A percentile compares a stretch with the other conserved stretches of the same genome.
phyloP scores from a whole-genome alignment of 495 filamentous ascomycete genomes.

The Zalerion maritima region DNA sequence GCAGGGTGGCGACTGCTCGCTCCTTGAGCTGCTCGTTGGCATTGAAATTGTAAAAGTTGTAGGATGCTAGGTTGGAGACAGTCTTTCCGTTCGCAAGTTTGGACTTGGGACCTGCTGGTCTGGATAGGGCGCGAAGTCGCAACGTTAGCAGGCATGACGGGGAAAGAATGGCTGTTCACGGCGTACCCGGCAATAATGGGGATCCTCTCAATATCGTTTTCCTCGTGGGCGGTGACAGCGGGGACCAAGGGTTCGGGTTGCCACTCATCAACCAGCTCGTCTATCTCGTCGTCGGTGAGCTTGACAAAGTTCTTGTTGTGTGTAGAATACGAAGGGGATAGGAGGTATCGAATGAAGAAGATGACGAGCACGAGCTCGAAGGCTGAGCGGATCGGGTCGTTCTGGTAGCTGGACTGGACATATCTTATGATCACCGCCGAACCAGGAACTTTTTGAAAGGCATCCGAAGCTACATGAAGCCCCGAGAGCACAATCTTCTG shows the following conservation, averaged over 20 bases:
- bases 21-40: slow-evolving; percentile 84
- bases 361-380: slow-evolving; percentile 91
- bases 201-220: slow-evolving; percentile 67
- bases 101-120: slow-evolving; percentile 76
- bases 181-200: slow-evolving; percentile 76
- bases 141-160: neutral
- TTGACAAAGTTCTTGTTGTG: slow-evolving; percentile 73
- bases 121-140: no score
- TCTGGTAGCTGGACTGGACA: slow-evolving; percentile 90
- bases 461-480: slow-evolving; percentile 46
- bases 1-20: slow-evolving; percentile 81
- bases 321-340: slow-evolving; percentile 82
- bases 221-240: slow-evolving; percentile 53
- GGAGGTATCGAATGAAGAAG: slow-evolving; percentile 85
- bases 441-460: slow-evolving; percentile 82
- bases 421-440: slow-evolving; percentile 91
- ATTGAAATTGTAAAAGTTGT: slow-evolving; percentile 95
- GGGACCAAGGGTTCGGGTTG: slow-evolving; percentile 83
- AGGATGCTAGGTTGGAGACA: slow-evolving; percentile 81
- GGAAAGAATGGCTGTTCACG: neutral
- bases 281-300: slow-evolving; percentile 89
- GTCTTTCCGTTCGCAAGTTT: slow-evolving; percentile 83
- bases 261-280: slow-evolving; percentile 96
- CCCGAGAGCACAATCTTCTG: slow-evolving; percentile 54
- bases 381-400: slow-evolving; percentile 85